Base-by-base conservation (phyloP, 2,329 filamentous ascomycete species). In the Trichoderma sp. region DNA sequence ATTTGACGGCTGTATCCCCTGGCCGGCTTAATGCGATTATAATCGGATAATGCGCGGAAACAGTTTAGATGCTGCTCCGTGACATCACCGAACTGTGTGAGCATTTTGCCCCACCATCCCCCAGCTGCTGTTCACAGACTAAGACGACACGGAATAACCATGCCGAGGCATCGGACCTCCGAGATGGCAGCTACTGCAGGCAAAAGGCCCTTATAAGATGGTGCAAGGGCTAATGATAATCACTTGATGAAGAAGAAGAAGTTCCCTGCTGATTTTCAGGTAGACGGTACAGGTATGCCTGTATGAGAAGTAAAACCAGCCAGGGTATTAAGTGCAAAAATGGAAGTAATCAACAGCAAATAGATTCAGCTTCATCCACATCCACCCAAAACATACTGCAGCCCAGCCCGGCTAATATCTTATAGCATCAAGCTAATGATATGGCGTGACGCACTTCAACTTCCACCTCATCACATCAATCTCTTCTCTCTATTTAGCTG, bases 71-170 rank as follows among this genome's bases (percentile, higher is more conserved):
- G 29, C 27, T 13, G 27, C 32, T 60, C 56, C 45, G 56, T 67
- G 64, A 67, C 64, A 67, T 67, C 64, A 67, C 64, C 56, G 57
- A 60, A 15, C 19, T 48, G 37, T 9, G 27, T 32, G 61, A n/a
- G n/a, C 29, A n/a, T 25, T 25, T 56, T 25, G 50, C 61, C 61
- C 61, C 61, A 57, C 61, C 52, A 65, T 27, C 5, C 35, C 48
- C 19, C 32, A 57, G 48, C 12, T 5, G 22, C 25, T 6, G 17
- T 39, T n/a, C 13, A 15, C 13, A n/a, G 2, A n/a, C 7, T 45
- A 9, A 19, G 1, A 19, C 10, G 9, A 10, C 32, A 52, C 32
- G 45, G 60, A 54, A 27, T 22, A 64, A 54, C 9, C 5, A n/a
- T 27, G 35, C 25, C 45, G 35, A 34, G 48, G 25, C n/a, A 53